Conservation (phyloP, 495 filamentous ascomycete species). For the Opeltia flavorubescens region DNA sequence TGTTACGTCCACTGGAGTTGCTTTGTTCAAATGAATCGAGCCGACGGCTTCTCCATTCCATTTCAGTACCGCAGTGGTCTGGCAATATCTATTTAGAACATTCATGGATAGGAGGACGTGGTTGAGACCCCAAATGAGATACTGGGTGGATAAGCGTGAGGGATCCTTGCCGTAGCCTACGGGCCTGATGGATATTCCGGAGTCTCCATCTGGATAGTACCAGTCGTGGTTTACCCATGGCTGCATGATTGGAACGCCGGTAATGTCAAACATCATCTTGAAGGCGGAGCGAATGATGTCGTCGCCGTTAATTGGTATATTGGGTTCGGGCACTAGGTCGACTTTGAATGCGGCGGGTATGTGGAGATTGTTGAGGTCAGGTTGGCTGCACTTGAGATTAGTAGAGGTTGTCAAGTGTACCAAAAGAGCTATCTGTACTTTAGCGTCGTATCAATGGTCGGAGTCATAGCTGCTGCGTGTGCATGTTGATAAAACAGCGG, state of each 20-base stretch:
- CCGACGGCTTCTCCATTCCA: not conserved
- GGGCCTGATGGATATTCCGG: not conserved
- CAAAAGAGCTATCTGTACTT: not conserved
- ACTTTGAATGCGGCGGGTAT: not conserved
- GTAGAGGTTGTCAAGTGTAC: not conserved
- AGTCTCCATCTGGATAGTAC: not conserved
- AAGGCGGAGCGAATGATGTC: not conserved
- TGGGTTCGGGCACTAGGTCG: not conserved
- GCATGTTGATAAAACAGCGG: not conserved
- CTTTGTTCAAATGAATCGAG: not conserved
- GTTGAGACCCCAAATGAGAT: slow-evolving; percentile 1
- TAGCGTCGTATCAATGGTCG: not conserved
- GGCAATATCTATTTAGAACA: not conserved
- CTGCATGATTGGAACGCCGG: not conserved
- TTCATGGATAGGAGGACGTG: not conserved
- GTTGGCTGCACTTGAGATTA: not conserved
- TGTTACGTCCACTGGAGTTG: not conserved
- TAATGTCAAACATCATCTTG: not conserved
- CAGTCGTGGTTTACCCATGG: not conserved
- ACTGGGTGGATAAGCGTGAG: not conserved
- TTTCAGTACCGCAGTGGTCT: not conserved
- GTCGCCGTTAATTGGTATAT: not conserved
- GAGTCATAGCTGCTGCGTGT: not conserved
- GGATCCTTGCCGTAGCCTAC: not conserved
- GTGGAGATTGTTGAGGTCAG: not conserved